phyloP scores from a whole-genome alignment of 1,139 yeast genomes.

The Meyerozyma elateridarum region DNA sequence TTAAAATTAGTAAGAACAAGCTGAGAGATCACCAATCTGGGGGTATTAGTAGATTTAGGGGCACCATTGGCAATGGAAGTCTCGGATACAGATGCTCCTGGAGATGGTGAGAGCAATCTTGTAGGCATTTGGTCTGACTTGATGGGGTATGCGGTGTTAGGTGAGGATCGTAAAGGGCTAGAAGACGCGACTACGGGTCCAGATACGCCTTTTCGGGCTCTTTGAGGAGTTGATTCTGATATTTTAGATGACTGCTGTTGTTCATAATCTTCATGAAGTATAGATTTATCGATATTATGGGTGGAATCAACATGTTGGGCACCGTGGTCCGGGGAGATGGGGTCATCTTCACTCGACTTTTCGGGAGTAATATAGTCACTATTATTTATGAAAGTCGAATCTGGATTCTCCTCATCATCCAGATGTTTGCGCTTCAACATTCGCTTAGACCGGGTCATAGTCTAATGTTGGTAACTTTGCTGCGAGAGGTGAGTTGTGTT shows the following conservation, averaged over 20 bases:
- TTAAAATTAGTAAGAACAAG: slow-evolving; percentile 82
- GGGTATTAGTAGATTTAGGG: slow-evolving; percentile 20
- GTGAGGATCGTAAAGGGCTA: too few relatives aligned
- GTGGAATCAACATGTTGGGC: too few relatives aligned
- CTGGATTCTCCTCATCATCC: slow-evolving; percentile 10
- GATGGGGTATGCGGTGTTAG: too few relatives aligned
- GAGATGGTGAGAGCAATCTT: slow-evolving; percentile 26
- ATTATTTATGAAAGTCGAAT: slow-evolving; percentile 35
- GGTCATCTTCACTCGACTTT: slow-evolving; percentile 1
- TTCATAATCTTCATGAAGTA: neutral
- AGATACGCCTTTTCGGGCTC: too few relatives aligned
- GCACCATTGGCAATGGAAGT: slow-evolving; percentile 7
- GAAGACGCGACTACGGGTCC: too few relatives aligned
- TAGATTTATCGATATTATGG: neutral
- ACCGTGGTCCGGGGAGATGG: too few relatives aligned
- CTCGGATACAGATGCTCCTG: slow-evolving; percentile 19
- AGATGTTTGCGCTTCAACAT: slow-evolving; percentile 2
- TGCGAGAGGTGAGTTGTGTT: slow-evolving; percentile 4
- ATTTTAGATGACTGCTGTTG: too few relatives aligned
- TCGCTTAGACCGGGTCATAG: slow-evolving; percentile 2
- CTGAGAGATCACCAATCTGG: slow-evolving; percentile 70
- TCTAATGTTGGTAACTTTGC: too few relatives aligned
- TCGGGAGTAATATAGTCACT: slow-evolving; percentile 26
- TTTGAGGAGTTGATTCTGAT: too few relatives aligned
- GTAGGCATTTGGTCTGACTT: neutral